Evolutionary conservation across 768 basidiomycete species (phyloP).

Genomic region (Fomitopsis serialis): DNA sequence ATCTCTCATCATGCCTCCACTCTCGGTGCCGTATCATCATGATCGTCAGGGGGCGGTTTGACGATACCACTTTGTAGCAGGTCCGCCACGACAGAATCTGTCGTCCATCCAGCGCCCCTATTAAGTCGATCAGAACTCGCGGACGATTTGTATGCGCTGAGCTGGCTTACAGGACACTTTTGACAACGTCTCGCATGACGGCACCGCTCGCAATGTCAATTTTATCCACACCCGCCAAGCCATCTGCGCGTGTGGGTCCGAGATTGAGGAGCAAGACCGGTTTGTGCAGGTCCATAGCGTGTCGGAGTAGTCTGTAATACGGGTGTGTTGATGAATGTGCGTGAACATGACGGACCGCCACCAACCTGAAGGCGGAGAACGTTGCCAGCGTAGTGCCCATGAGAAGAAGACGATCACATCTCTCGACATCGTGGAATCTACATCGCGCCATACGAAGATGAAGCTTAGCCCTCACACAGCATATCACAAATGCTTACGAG

Average conservation of each 20-base stretch:
- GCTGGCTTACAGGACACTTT: slow-evolving; percentile 50
- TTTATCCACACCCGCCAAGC: slow-evolving; percentile 62
- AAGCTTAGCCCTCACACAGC: neutral
- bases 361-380: slow-evolving; percentile 82
- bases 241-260: slow-evolving; percentile 86
- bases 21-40: slow-evolving; percentile 17
- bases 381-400: slow-evolving; percentile 92
- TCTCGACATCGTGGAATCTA: slow-evolving; percentile 56
- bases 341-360: neutral
- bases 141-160: neutral
- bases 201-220: slow-evolving; percentile 70
- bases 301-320: slow-evolving; percentile 75
- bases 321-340: no score
- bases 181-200: slow-evolving; percentile 66
- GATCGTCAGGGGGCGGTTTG: slow-evolving; percentile 41
- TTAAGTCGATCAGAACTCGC: neutral
- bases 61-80: slow-evolving; percentile 59
- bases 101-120: slow-evolving; percentile 41
- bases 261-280: slow-evolving; percentile 80
- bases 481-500: slow-evolving; percentile 50
- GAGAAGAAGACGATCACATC: slow-evolving; percentile 64
- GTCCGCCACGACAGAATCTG: slow-evolving; percentile 40
- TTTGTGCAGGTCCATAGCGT: slow-evolving; percentile 69
- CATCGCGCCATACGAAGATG: neutral
- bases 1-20: neutral